Evolutionary conservation across 495 filamentous ascomycete species (phyloP).

Genomic region (Mytilinidion resinicola): DNA sequence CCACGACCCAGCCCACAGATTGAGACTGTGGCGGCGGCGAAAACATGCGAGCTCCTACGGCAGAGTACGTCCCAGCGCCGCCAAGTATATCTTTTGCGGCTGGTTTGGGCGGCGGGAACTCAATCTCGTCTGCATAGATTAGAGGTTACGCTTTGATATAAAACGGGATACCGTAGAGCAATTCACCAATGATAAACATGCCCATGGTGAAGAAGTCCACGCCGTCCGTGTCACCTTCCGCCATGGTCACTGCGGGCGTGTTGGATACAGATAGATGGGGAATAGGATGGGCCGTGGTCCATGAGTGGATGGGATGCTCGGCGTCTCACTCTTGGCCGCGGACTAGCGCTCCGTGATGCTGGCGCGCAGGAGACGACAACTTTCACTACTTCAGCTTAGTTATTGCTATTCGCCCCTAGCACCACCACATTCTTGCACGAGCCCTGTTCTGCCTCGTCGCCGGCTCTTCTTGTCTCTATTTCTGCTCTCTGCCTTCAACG

Average conservation of each 20-base stretch:
- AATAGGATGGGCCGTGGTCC: not conserved
- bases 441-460: not conserved
- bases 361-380: not conserved
- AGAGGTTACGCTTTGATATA: constrained; percentile 10
- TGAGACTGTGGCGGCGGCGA: constrained; percentile 52
- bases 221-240: constrained; percentile 2
- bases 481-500: not conserved
- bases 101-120: constrained; percentile 58
- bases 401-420: not conserved
- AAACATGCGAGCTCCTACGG: constrained; percentile 83
- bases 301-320: not conserved
- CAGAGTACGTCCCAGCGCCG: constrained; percentile 79
- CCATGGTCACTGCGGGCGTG: constrained; percentile 37
- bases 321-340: not conserved
- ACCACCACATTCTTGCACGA: not conserved
- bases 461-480: not conserved
- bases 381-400: not conserved
- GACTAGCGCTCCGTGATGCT: not conserved
- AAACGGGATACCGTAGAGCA: not conserved
- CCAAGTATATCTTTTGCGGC: constrained; percentile 68
- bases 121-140: constrained; percentile 71
- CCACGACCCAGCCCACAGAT: constrained; percentile 81
- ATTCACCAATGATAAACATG: constrained; percentile 91
- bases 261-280: not conserved
- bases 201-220: constrained; percentile 71